Conservation (phyloP, 2,329 filamentous ascomycete species). For the Xylariaceae sp. region DNA sequence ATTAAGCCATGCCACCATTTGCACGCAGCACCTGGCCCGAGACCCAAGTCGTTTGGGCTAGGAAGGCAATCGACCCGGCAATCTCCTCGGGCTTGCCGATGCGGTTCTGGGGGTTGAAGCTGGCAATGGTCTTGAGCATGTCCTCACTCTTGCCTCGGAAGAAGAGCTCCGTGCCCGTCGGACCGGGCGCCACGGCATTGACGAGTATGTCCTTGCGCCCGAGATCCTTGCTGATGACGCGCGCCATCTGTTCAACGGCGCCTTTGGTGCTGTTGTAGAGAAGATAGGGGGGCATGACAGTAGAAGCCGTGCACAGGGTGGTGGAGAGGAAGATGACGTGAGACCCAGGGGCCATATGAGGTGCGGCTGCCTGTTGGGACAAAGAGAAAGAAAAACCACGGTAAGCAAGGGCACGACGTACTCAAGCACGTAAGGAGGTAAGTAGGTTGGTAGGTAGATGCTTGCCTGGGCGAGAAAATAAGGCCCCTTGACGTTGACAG, state of each 20-base stretch:
- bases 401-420: no score
- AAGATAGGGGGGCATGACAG: slow-evolving; percentile 41
- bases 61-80: slow-evolving; percentile 40
- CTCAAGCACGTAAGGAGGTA: no score
- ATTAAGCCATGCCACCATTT: no score
- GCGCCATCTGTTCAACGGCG: slow-evolving; percentile 54
- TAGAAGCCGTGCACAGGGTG: slow-evolving; percentile 31
- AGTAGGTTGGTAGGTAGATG: no score
- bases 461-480: slow-evolving; percentile 42
- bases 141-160: slow-evolving; percentile 43
- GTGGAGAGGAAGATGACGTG: slow-evolving; percentile 36
- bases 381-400: no score
- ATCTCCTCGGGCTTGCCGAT: slow-evolving; percentile 46
- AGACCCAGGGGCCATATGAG: slow-evolving; percentile 35
- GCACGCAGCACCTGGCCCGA: slow-evolving; percentile 16
- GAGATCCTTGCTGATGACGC: slow-evolving; percentile 51
- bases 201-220: slow-evolving; percentile 45
- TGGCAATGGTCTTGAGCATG: slow-evolving; percentile 37
- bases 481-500: slow-evolving; percentile 34
- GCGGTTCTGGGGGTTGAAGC: slow-evolving; percentile 38
- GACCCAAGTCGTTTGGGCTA: slow-evolving; percentile 27
- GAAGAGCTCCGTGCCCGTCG: slow-evolving; percentile 53
- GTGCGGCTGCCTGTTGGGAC: slow-evolving; percentile 36
- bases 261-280: slow-evolving; percentile 54
- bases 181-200: slow-evolving; percentile 47